A percentile compares a stretch with the other conserved stretches of the same genome.
phyloP scores from a whole-genome alignment of 192 early-diverging fungal species.

The Dissophora ornata region DNA sequence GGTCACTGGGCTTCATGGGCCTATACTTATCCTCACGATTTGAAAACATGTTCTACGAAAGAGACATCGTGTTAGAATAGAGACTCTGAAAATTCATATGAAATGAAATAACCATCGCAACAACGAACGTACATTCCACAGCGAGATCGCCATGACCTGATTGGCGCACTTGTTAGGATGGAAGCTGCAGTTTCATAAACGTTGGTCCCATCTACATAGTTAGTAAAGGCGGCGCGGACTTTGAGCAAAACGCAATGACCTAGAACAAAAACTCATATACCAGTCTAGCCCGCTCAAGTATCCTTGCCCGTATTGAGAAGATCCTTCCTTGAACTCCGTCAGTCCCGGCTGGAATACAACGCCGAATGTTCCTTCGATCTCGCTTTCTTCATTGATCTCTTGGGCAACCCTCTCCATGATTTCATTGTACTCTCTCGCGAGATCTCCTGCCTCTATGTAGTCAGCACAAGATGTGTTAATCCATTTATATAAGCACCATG shows the following conservation, averaged over 20 bases:
- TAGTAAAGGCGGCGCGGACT: no score
- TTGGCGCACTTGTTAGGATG: slow-evolving; percentile 69
- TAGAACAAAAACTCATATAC: slow-evolving; percentile 18
- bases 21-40: slow-evolving; percentile 33
- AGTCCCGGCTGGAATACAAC: slow-evolving; percentile 60
- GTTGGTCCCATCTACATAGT: no score
- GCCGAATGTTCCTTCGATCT: slow-evolving; percentile 42
- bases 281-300: slow-evolving; percentile 66
- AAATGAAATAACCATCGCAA: no score
- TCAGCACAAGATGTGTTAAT: no score
- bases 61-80: no score
- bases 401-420: slow-evolving; percentile 31
- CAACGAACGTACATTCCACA: slow-evolving; percentile 70
- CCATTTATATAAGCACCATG: no score
- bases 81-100: no score
- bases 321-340: slow-evolving; percentile 53
- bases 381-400: slow-evolving; percentile 40
- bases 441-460: slow-evolving; percentile 27
- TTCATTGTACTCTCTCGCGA: slow-evolving; percentile 32
- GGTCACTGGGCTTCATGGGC: slow-evolving; percentile 41
- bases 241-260: background rate
- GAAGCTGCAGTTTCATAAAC: slow-evolving; percentile 60
- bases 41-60: slow-evolving; percentile 61
- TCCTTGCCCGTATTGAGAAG: slow-evolving; percentile 57
- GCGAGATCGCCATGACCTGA: slow-evolving; percentile 62